Evolutionary conservation across 768 basidiomycete genomes (phyloP).

Genomic region (Auriscalpium vulgare): DNA sequence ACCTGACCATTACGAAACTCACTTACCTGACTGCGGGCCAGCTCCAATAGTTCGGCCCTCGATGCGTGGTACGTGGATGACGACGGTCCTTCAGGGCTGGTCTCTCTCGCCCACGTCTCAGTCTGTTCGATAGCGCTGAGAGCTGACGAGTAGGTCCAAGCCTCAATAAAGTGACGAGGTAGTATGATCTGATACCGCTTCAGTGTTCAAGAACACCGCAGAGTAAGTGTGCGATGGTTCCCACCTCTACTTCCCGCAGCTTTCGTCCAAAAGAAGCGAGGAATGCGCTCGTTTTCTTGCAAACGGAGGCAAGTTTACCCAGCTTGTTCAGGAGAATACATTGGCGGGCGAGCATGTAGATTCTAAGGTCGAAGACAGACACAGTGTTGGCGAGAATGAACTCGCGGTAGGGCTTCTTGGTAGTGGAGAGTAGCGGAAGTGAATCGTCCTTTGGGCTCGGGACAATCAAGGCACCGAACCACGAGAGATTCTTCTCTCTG

Average conservation of each 20-base stretch:
- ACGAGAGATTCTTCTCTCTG: constrained; percentile 78
- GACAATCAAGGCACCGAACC: constrained; percentile 85
- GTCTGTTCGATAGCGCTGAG: constrained; percentile 77
- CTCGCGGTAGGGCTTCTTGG: constrained; percentile 81
- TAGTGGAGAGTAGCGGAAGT: constrained; percentile 64
- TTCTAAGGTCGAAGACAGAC: constrained; percentile 88
- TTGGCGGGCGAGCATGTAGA: constrained; percentile 85
- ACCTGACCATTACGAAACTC: neutral
- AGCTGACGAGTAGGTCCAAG: constrained; percentile 90
- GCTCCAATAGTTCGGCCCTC: constrained; percentile 83
- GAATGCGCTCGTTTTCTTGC: constrained; percentile 65
- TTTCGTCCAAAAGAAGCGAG: constrained; percentile 69
- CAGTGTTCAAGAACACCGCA: neutral
- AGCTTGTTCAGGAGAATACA: constrained; percentile 67
- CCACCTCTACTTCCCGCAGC: constrained; percentile 69
- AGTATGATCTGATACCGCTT: constrained; percentile 34
- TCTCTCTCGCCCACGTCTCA: constrained; percentile 55
- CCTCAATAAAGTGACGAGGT: constrained; percentile 73
- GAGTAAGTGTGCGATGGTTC: neutral
- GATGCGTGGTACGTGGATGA: constrained; percentile 56
- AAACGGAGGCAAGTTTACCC: constrained; percentile 61
- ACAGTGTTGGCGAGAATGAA: constrained; percentile 86
- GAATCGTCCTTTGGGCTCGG: constrained; percentile 69
- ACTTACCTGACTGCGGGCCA: constrained; percentile 80
- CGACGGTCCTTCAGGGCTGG: constrained; percentile 38